A percentile compares a stretch with the other conserved stretches of the same genome.
Evolutionary conservation across 2,329 filamentous ascomycete species (phyloP).

Genomic region (Harringtonia lauricola): DNA sequence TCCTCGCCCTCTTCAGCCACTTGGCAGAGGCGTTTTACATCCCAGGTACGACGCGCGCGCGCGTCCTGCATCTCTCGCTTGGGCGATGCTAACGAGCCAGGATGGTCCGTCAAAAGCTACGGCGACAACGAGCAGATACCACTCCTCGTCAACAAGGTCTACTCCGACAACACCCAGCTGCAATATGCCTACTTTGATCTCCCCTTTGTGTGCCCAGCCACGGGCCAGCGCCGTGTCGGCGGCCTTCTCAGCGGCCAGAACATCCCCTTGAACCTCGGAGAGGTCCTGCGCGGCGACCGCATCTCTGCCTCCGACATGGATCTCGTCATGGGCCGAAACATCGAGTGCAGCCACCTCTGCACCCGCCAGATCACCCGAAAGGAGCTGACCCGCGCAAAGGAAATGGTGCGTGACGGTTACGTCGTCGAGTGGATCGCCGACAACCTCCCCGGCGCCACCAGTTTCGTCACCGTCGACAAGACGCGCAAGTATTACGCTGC

Average conservation of each 20-base stretch:
- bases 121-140: constrained; percentile 66
- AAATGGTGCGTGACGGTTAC: constrained; percentile 69
- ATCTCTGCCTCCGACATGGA: constrained; percentile 80
- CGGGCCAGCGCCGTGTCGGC: constrained; percentile 52
- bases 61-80: constrained; percentile 1
- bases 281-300: constrained; percentile 77
- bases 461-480: constrained; percentile 79
- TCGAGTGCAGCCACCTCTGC: constrained; percentile 63
- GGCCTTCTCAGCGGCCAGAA: constrained; percentile 65
- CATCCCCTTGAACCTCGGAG: constrained; percentile 73
- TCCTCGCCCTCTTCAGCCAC: constrained; percentile 27
- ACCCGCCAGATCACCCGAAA: constrained; percentile 51
- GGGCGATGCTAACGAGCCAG: too few relatives aligned
- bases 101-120: constrained; percentile 77
- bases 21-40: constrained; percentile 66
- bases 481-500: constrained; percentile 78
- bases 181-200: constrained; percentile 87
- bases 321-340: constrained; percentile 64
- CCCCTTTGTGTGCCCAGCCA: constrained; percentile 76
- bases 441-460: constrained; percentile 80
- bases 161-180: constrained; percentile 80
- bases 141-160: constrained; percentile 84
- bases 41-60: constrained; percentile 48
- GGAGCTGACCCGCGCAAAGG: constrained; percentile 55
- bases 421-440: constrained; percentile 92